Base-by-base conservation (phyloP, 2,329 filamentous ascomycete genomes). In the Xylaria sp. region DNA sequence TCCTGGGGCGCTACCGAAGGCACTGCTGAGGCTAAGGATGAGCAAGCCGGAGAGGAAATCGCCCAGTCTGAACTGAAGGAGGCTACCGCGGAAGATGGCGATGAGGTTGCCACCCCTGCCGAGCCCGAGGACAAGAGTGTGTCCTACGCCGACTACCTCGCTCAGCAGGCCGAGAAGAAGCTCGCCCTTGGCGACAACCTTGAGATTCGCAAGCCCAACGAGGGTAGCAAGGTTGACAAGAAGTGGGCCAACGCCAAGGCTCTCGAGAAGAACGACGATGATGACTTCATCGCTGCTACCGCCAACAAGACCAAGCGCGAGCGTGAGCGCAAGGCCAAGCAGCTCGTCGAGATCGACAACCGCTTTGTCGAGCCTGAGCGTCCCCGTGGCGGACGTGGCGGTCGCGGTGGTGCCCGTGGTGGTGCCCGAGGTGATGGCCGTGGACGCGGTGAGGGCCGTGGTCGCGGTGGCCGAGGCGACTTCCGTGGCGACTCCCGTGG, bases 251-350 rank as follows among this genome's bases (percentile, higher is more conserved):
- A 86, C 74, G 93, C 92, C 77, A 96, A 94, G 84, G 76, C 84
- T 62, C 82, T 91, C 60, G 77, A 80, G 76, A 89, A 90, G 78
- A 82, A 87, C 19, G 85, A 87, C 12, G 85, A 86, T 57, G 88
- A 92, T 73, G 88, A 90, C 72, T 97, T 92, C 87, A 90, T 97
- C 76, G 81, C 90, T 74, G 88, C 85, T 72, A 79, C 84, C 70
- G 84, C 83, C 67, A 90, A 89, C 82, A 97, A 97, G 89, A 80
- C 87, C 78, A 84, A 87, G 83, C 91, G 92, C 76, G 88, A 94
- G 83, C 92, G 92, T 77, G 90, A 94, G 84, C 90, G 91, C 83
- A 95, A 95, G 87, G 87, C 91, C 82, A 97, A 97, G 90, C 87
- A 92, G 79, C 80, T 91, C 77, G 78, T 98, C 73, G 92, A 96